Percentiles rank a stretch among this genome's conserved stretches.
phyloP scores from a whole-genome alignment of 2,329 filamentous ascomycete genomes.

The Paradendryphiella salina region DNA sequence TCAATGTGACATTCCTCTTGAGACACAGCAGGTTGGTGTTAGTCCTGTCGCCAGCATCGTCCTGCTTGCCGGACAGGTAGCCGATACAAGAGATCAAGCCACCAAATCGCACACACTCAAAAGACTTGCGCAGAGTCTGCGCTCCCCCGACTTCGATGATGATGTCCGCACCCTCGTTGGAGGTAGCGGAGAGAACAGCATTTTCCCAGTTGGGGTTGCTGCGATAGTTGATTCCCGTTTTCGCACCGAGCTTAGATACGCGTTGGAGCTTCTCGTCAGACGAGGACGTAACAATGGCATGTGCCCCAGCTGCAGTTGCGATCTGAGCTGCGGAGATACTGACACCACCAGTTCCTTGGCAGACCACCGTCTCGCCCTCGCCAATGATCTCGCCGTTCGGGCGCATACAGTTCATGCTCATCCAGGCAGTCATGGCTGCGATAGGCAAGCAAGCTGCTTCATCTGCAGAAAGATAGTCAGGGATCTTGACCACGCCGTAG shows the following conservation, averaged over 20 bases:
- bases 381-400: slow-evolving; percentile 58
- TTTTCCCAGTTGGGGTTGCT: slow-evolving; percentile 62
- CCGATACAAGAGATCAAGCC: slow-evolving; percentile 49
- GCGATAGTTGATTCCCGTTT: slow-evolving; percentile 65
- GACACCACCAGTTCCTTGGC: slow-evolving; percentile 53
- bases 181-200: slow-evolving; percentile 56
- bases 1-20: slow-evolving; percentile 57
- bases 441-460: slow-evolving; percentile 65
- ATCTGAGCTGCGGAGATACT: slow-evolving; percentile 49
- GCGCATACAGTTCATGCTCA: slow-evolving; percentile 64
- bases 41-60: slow-evolving; percentile 57
- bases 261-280: slow-evolving; percentile 58
- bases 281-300: slow-evolving; percentile 62
- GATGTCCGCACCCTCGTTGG: slow-evolving; percentile 51
- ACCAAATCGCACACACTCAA: slow-evolving; percentile 50
- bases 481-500: slow-evolving; percentile 59
- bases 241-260: slow-evolving; percentile 61
- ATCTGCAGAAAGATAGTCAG: slow-evolving; percentile 61
- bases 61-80: slow-evolving; percentile 58
- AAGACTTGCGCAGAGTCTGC: slow-evolving; percentile 52
- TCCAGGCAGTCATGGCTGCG: slow-evolving; percentile 67
- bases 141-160: slow-evolving; percentile 58
- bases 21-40: slow-evolving; percentile 64
- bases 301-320: slow-evolving; percentile 48
- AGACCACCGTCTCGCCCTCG: slow-evolving; percentile 42